A percentile compares a stretch with the other conserved stretches of the same genome.
These are phyloP conservation scores for Vanrija humicola DNA, from an alignment of 1,284 basidiomycete species.

Conservation along the genomic window DNA sequence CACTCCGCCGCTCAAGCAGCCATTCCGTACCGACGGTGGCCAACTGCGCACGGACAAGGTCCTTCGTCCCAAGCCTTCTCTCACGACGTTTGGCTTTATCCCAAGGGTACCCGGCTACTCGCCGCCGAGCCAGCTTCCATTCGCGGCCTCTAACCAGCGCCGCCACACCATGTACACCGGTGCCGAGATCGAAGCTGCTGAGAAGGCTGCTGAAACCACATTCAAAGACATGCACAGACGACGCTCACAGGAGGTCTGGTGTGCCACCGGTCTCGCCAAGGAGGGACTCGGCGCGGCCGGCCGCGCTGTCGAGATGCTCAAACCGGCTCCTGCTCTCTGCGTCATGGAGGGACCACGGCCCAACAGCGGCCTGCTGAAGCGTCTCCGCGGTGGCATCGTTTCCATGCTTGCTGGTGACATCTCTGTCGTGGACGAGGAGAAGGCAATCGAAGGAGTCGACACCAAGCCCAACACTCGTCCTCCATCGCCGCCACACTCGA, in stretches of 20 bases:
- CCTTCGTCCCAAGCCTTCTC: conserved; percentile 26
- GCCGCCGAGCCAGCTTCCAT: not conserved
- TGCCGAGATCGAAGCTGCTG: not conserved
- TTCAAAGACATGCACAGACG: conserved; percentile 13
- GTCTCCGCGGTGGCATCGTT: conserved; percentile 25
- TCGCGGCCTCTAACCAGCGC: not conserved
- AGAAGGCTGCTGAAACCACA: conserved; percentile 2
- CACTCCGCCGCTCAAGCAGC: conserved; percentile 19
- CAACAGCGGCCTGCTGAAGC: conserved; percentile 4
- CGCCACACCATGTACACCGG: conserved; percentile 27
- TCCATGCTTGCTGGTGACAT: conserved; percentile 23
- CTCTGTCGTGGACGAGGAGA: not conserved
- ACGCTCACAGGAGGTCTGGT: conserved; percentile 30
- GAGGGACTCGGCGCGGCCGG: conserved; percentile 18
- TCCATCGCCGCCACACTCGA: conserved; percentile 1
- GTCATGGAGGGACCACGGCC: conserved; percentile 19
- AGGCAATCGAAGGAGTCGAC: not conserved
- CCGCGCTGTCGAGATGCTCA: conserved; percentile 35
- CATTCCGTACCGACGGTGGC: conserved; percentile 8
- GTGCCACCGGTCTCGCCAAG: conserved; percentile 31
- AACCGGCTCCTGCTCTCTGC: conserved; percentile 31
- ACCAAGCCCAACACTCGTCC: too few relatives aligned
- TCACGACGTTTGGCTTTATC: not conserved
- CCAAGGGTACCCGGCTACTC: conserved; percentile 5
- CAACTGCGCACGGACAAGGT: conserved; percentile 9